Conservation (phyloP, 2,329 filamentous ascomycete species). For the Xylaria sp. region DNA sequence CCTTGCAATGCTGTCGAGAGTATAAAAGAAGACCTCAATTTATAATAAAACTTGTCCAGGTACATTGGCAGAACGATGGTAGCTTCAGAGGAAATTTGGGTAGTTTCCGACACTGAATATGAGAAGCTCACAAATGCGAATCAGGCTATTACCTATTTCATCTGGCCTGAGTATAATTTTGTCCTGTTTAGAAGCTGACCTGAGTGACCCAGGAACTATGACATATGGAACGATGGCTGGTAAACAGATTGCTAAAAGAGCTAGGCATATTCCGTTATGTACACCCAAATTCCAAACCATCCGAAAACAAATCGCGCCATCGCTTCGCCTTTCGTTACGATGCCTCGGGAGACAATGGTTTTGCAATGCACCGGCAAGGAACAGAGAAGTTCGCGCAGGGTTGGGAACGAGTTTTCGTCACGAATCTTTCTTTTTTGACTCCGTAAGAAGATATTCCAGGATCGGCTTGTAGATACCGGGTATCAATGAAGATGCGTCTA, state of each 20-base stretch:
- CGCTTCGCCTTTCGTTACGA: constrained; percentile 3
- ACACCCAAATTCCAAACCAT: constrained; percentile 5
- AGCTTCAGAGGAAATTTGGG: neutral
- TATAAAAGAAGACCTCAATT: neutral
- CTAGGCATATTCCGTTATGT: constrained; percentile 1
- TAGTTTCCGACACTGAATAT: neutral
- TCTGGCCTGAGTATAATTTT: neutral
- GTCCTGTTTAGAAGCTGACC: neutral
- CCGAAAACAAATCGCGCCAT: constrained; percentile 5
- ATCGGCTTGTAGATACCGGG: constrained; percentile 33
- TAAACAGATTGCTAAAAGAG: neutral
- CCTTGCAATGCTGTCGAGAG: neutral
- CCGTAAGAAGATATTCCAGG: constrained; percentile 16
- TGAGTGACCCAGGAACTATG: neutral
- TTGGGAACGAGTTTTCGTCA: constrained; percentile 32
- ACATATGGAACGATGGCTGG: neutral
- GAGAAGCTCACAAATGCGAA: neutral
- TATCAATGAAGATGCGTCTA: constrained; percentile 38
- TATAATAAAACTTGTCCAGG: neutral
- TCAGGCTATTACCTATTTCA: neutral
- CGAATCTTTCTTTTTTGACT: constrained; percentile 25
- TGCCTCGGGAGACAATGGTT: neutral
- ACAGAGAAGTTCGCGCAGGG: constrained; percentile 1
- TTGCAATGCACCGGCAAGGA: constrained; percentile 14
- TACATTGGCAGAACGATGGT: neutral